Conservation (phyloP, 306 rosid genomes). For the Medicago lupulina region DNA sequence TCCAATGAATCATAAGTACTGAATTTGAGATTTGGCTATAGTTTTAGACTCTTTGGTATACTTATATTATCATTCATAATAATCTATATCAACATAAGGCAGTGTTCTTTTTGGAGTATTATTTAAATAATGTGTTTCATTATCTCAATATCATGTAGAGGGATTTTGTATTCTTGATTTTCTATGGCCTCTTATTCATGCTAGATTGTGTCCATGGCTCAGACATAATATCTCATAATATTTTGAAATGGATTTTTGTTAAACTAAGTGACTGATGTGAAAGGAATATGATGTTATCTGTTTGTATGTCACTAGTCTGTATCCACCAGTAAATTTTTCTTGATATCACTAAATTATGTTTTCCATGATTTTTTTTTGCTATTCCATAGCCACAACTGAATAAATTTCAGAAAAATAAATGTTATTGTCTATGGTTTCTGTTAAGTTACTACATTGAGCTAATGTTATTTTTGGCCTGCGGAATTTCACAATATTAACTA, state of each 20-base stretch:
- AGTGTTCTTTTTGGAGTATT: neutral
- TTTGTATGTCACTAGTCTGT: neutral
- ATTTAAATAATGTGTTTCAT: constrained; percentile 4
- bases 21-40: constrained; percentile 33
- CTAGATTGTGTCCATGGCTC: constrained; percentile 4
- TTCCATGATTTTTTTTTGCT: too few species aligned
- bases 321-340: too few species aligned
- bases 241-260: constrained; percentile 21
- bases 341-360: too few species aligned
- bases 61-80: constrained; percentile 30
- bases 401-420: neutral
- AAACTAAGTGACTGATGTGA: neutral
- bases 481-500: too few species aligned
- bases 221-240: neutral
- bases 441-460: neutral
- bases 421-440: neutral
- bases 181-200: constrained; percentile 19
- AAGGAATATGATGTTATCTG: neutral
- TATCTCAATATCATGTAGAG: constrained; percentile 19
- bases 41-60: constrained; percentile 3
- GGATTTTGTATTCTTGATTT: constrained; percentile 27
- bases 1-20: constrained; percentile 34
- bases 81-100: constrained; percentile 8
- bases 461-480: neutral
- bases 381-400: neutral